These are phyloP conservation scores for Amphirosellinia nigrospora DNA, from an alignment of 495 filamentous ascomycete species.

Conservation along the genomic window DNA sequence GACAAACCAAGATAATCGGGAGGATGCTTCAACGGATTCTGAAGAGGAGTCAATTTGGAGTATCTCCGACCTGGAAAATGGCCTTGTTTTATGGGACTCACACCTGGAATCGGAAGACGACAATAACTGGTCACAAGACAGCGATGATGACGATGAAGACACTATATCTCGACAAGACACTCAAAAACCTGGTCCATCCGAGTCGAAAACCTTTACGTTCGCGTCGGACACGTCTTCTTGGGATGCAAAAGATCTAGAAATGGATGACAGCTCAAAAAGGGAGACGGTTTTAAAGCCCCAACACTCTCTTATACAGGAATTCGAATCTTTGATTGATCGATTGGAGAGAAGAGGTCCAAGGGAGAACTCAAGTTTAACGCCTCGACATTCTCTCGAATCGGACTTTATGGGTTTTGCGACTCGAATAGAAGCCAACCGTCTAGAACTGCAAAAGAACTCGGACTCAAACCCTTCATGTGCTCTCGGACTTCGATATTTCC, in stretches of 20 bases:
- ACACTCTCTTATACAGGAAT: too few species aligned
- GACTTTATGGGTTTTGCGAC: too few species aligned
- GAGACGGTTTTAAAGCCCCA: neutral
- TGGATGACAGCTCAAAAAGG: neutral
- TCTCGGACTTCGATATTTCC: neutral
- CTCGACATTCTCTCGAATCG: neutral
- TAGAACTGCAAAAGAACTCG: too few species aligned
- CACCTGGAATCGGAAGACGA: neutral
- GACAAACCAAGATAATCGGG: neutral
- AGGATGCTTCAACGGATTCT: neutral
- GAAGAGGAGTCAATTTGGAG: neutral
- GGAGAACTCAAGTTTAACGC: neutral
- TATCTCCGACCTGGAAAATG: neutral
- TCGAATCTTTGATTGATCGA: too few species aligned
- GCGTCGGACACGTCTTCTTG: neutral
- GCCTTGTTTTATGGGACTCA: neutral
- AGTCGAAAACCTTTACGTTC: neutral
- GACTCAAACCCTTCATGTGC: too few species aligned
- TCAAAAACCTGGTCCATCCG: neutral
- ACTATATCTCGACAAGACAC: neutral
- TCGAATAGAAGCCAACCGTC: too few species aligned
- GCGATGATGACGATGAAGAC: neutral
- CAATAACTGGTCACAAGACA: neutral
- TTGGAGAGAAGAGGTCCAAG: neutral
- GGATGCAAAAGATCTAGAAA: neutral